These are phyloP conservation scores for Aspergillus steynii DNA, from an alignment of 495 filamentous ascomycete species.

Conservation along the genomic window DNA sequence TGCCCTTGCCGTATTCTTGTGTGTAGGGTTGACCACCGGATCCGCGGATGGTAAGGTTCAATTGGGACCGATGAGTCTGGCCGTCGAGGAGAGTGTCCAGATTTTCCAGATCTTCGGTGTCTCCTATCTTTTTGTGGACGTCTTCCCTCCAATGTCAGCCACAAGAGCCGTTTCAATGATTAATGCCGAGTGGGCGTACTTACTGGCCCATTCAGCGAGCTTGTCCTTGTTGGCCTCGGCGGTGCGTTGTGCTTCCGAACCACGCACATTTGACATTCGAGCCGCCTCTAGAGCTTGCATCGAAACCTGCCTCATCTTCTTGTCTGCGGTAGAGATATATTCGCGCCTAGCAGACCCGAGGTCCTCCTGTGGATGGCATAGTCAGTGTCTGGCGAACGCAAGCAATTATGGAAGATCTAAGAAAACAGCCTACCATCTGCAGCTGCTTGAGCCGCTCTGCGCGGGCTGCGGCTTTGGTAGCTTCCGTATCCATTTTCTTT, in stretches of 20 bases:
- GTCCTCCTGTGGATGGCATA: slow-evolving; percentile 26
- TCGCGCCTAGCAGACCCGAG: slow-evolving; percentile 38
- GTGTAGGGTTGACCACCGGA: slow-evolving; percentile 7
- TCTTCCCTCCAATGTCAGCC: slow-evolving; percentile 21
- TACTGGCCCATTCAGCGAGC: slow-evolving; percentile 35
- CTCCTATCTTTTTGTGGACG: slow-evolving; percentile 25
- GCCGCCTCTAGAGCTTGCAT: slow-evolving; percentile 25
- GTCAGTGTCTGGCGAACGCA: slow-evolving; percentile 2
- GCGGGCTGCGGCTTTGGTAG: not conserved
- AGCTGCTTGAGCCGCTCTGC: slow-evolving; percentile 27
- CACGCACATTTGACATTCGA: slow-evolving; percentile 23
- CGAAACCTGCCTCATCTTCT: slow-evolving; percentile 1
- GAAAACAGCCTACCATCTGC: slow-evolving; percentile 29
- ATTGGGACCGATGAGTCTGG: slow-evolving; percentile 36
- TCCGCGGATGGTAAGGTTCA: slow-evolving; percentile 19
- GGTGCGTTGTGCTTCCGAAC: slow-evolving; percentile 22
- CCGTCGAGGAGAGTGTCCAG: slow-evolving; percentile 34
- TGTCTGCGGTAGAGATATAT: slow-evolving; percentile 31
- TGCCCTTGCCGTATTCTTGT: not conserved
- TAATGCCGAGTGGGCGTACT: slow-evolving; percentile 6
- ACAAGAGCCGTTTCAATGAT: not conserved
- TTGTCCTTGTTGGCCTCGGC: slow-evolving; percentile 19
- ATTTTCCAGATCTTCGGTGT: slow-evolving; percentile 29
- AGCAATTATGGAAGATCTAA: not conserved
- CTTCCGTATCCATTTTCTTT: slow-evolving; percentile 8